Evolutionary conservation across 768 basidiomycete genomes (phyloP), one percentile per base, ranked within the genome.

Genomic region (Naganishia randhawae): DNA sequence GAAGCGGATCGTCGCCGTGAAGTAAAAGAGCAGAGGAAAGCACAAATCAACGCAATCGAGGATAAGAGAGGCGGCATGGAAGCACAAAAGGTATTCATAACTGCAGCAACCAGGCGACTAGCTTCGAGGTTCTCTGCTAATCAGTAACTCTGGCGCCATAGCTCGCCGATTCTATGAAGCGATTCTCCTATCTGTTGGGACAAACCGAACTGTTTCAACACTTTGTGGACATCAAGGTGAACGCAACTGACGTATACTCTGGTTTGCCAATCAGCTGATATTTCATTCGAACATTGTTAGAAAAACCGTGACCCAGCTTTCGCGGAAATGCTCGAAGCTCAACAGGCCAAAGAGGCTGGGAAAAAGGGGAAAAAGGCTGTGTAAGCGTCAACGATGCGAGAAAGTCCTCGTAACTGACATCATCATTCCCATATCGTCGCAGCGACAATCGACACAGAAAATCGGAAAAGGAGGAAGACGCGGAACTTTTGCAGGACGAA

Each of bases 131-230:
- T 22, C 13, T 32, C 9, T n/a, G 39, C 51, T 51, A 25, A 29
- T 13, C 31, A n/a, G 27, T 41, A 11, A n/a, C 9, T 3, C 31
- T 3, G 22, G 3, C 27, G 19, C 55, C 19, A 61, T 42, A 97
- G 92, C 85, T 93, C 45, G 82, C 91, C 22, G 94, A 97, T 76
- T 91, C 93, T 11, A 90, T 97, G 69, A 98, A 98, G 79, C 88
- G 93, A 19, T 98, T 97, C 77, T 91, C 90, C 1, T 98, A 97
- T 80, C 86, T 98, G n/a, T 85, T 99, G 1, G 96, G 96, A 9
- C 94, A 99, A 79, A 98, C 95, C 0, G 96, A 98, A 72, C 84
- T 98, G 22, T 99, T 99, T 84, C 92, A 92, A 73, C 95, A 98
- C 80, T 98, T 98, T 77, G 91, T 97, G 8, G 92, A 97, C 78